Evolutionary conservation across 371 early-diverging fungal genomes (phyloP), one percentile per base, ranked within the genome.

Genomic region (Mortierella polycephala): DNA sequence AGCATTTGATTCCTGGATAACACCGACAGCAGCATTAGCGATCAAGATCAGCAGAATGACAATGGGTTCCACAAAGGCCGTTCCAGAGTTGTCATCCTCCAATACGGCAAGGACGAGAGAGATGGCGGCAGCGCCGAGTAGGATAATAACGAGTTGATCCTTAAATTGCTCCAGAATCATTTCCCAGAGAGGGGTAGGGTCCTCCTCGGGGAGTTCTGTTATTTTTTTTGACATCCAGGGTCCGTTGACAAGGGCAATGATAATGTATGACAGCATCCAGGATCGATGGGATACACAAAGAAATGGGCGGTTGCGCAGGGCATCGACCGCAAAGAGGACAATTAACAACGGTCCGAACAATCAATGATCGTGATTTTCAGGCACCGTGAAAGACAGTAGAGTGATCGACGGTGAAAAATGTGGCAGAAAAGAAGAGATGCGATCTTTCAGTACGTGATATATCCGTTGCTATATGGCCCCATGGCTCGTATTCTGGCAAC

Each of bases 1-100:
- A 18, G 99, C 99, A 61, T 95, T 97, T 5, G 90, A 86, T 84
- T 99, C 99, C 84, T 99, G 98, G 42, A 97, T 84, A 14, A 98
- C 97, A 56, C 99, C 99, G 44, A 99, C 98, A 10, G 94, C 91
- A 5, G 99, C 98, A 76, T 99, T 99, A 56, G 97, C 98, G 80
- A 99, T 95, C 71, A 99, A 84, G 74, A 99, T 98, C 49, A 99
- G 85, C 66, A 98, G 84, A 72, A 99, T 98, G 44, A 99, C 99
- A 60, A 95, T 83, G 5, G 99, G 98, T 86, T 99, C 99, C 45
- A 98, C 98, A 87, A 94, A 98, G 11, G 98, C 98, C 0, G 95
- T 93, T 9, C 83, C 79, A 45, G 85, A 71, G 16, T 74, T 56
- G 50, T 81, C 85, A 52, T 93, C 94, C 75, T 98, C 99, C 62